Evolutionary conservation across 2,329 filamentous ascomycete genomes (phyloP).

Genomic region (Apiospora kogelbergensis): DNA sequence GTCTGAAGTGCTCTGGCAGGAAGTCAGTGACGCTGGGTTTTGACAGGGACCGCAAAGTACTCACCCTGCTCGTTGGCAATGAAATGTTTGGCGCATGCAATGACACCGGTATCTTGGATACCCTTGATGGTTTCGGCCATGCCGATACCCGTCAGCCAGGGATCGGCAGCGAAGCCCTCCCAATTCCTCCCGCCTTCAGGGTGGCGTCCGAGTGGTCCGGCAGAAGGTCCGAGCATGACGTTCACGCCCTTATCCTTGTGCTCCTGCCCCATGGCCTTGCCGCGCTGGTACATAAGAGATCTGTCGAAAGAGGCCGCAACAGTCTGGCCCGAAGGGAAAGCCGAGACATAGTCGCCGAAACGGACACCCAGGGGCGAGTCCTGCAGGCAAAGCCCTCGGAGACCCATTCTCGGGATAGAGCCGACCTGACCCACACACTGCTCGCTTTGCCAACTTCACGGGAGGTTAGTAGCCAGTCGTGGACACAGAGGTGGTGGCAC

Average conservation of each 20-base stretch:
- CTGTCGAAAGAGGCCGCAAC: constrained; percentile 83
- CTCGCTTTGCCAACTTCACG: constrained; percentile 62
- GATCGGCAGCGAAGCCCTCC: constrained; percentile 73
- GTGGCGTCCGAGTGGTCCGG: constrained; percentile 68
- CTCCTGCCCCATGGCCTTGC: constrained; percentile 71
- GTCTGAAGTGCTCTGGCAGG: constrained; percentile 66
- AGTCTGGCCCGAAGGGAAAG: constrained; percentile 76
- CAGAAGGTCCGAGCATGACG: constrained; percentile 71
- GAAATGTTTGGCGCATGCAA: constrained; percentile 76
- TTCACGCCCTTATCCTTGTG: constrained; percentile 72
- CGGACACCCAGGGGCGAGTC: constrained; percentile 83
- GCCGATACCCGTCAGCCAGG: constrained; percentile 69
- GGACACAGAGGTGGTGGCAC: constrained; percentile 23
- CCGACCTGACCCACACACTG: constrained; percentile 77
- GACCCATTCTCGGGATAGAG: constrained; percentile 66
- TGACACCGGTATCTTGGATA: constrained; percentile 76
- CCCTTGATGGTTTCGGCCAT: constrained; percentile 75
- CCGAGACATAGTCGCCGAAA: constrained; percentile 75
- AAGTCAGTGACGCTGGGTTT: neutral
- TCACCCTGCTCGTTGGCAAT: constrained; percentile 66
- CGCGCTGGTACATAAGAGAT: constrained; percentile 67
- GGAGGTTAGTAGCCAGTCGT: neutral
- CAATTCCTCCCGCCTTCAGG: constrained; percentile 71
- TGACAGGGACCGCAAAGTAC: neutral
- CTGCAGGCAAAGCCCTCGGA: constrained; percentile 79